phyloP scores from a whole-genome alignment of 257 asterid genomes.

The Scutellaria minor region DNA sequence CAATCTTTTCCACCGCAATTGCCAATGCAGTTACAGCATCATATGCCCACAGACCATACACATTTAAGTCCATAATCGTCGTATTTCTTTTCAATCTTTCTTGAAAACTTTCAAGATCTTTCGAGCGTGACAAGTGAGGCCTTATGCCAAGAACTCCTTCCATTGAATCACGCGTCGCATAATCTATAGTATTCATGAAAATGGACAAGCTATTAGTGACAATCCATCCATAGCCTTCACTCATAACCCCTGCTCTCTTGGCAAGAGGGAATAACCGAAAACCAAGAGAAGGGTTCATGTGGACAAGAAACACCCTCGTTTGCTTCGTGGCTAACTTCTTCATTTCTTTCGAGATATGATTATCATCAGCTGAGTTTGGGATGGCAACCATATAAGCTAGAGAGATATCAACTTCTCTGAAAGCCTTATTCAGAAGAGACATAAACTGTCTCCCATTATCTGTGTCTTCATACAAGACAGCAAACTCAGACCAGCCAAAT shows the following conservation, averaged over 20 bases:
- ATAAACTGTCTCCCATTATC: slow-evolving; percentile 51
- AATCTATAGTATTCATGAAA: slow-evolving; percentile 49
- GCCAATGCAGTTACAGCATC: slow-evolving; percentile 65
- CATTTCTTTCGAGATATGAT: slow-evolving; percentile 39
- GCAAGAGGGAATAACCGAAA: slow-evolving; percentile 48
- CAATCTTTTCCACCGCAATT: slow-evolving; percentile 51
- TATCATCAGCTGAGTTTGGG: slow-evolving; percentile 38
- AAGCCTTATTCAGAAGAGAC: slow-evolving; percentile 46
- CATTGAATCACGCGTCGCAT: slow-evolving; percentile 49
- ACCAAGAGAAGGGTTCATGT: slow-evolving; percentile 50
- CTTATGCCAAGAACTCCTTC: slow-evolving; percentile 74
- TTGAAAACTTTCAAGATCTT: slow-evolving; percentile 46
- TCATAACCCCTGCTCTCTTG: slow-evolving; percentile 46
- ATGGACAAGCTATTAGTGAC: slow-evolving; percentile 58
- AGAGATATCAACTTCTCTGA: slow-evolving; percentile 44
- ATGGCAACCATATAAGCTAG: slow-evolving; percentile 40
- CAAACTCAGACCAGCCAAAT: slow-evolving; percentile 54
- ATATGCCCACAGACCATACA: slow-evolving; percentile 66
- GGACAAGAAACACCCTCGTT: slow-evolving; percentile 59
- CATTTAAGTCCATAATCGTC: slow-evolving; percentile 45
- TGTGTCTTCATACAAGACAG: slow-evolving; percentile 55
- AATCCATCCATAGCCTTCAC: slow-evolving; percentile 69
- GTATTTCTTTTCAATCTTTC: slow-evolving; percentile 52
- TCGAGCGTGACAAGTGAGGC: slow-evolving; percentile 47
- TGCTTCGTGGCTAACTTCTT: slow-evolving; percentile 35